These are phyloP conservation scores for Priceomyces melissophilus DNA, from an alignment of 805 yeast genomes.

Conservation along the genomic window DNA sequence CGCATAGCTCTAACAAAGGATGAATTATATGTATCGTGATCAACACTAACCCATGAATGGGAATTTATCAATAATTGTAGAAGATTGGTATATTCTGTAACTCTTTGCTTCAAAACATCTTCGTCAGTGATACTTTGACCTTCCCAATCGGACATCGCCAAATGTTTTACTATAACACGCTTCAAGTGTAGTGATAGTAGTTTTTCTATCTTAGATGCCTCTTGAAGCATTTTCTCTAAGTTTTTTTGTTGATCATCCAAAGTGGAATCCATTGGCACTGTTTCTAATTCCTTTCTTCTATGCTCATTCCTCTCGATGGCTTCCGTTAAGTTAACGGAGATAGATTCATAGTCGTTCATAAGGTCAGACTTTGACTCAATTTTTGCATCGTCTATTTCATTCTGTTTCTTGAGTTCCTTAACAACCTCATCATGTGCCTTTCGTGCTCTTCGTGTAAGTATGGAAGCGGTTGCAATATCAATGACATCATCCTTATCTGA, in stretches of 20 bases:
- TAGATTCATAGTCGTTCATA: constrained; percentile 1
- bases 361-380: background rate
- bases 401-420: constrained; percentile 2
- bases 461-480: constrained; percentile 23
- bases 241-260: background rate
- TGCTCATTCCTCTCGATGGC: constrained; percentile 1
- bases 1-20: constrained; percentile 8
- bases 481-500: constrained; percentile 28
- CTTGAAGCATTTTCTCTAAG: constrained; percentile 6
- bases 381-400: background rate
- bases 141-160: constrained; percentile 9
- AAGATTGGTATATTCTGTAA: constrained; percentile 6
- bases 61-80: constrained; percentile 8
- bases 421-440: constrained; percentile 9
- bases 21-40: constrained; percentile 4
- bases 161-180: constrained; percentile 9
- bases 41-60: constrained; percentile 11
- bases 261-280: background rate
- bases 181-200: constrained; percentile 8
- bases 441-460: constrained; percentile 6
- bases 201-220: constrained; percentile 8
- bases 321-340: constrained; percentile 1
- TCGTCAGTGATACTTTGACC: constrained; percentile 7
- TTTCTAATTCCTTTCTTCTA: constrained; percentile 4
- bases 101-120: constrained; percentile 6